Evolutionary conservation across 306 rosid species (phyloP).

Genomic region (Casuarina glauca): DNA sequence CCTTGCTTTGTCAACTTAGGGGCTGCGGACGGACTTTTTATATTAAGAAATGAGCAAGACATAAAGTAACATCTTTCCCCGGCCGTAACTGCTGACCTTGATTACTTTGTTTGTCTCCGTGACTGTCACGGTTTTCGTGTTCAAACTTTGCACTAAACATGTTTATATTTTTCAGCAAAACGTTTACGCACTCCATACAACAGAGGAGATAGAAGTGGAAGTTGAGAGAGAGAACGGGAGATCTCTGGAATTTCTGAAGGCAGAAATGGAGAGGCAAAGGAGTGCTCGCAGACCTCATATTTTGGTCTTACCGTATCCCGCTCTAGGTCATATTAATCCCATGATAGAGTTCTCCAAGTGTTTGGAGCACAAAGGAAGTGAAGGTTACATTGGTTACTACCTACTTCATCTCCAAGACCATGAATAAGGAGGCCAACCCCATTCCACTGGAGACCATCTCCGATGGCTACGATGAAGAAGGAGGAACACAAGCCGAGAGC

Average conservation of each 20-base stretch:
- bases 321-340: constrained; percentile 67
- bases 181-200: no score
- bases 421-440: constrained; percentile 28
- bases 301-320: constrained; percentile 45
- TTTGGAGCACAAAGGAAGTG: constrained; percentile 36
- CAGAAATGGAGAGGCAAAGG: constrained; percentile 3
- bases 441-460: constrained; percentile 49
- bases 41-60: no score
- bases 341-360: constrained; percentile 48
- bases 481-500: constrained; percentile 31
- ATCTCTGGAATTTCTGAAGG: background rate
- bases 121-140: no score
- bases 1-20: no score
- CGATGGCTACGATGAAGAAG: constrained; percentile 61
- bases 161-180: no score
- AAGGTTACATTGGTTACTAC: constrained; percentile 49
- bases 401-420: constrained; percentile 47
- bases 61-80: no score
- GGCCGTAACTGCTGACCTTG: no score
- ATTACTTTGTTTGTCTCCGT: no score
- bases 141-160: no score
- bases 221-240: background rate
- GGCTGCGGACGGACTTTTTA: no score
- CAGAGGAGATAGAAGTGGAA: no score
- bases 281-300: constrained; percentile 20